Percentiles rank a stretch among this genome's conserved stretches.
Evolutionary conservation across 768 basidiomycete species (phyloP).

Genomic region (Bullera alba): DNA sequence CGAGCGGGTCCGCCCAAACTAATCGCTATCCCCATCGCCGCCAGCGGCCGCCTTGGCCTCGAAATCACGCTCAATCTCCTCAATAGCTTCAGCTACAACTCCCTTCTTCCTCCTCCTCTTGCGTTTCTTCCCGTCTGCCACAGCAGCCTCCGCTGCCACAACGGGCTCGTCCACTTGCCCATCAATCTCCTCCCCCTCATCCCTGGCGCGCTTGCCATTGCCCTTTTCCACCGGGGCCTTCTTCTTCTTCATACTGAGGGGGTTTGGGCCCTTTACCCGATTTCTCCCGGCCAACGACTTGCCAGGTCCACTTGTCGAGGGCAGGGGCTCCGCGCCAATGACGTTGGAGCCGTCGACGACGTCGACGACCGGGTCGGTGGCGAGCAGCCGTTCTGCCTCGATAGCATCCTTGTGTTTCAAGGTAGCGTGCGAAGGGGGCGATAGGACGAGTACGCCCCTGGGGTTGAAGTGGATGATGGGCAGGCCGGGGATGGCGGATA

Average conservation of each 20-base stretch:
- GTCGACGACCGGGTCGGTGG: slow-evolving; percentile 9
- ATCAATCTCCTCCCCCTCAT: neutral
- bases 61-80: slow-evolving; percentile 15
- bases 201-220: neutral
- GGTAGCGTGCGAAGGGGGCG: slow-evolving; percentile 77
- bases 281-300: slow-evolving; percentile 33
- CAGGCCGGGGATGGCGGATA: slow-evolving; percentile 71
- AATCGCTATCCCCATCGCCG: neutral
- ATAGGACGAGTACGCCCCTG: slow-evolving; percentile 77
- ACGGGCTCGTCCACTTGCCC: slow-evolving; percentile 5
- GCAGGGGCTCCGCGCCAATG: slow-evolving; percentile 9
- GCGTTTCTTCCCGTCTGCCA: slow-evolving; percentile 22
- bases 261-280: slow-evolving; percentile 81
- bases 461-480: slow-evolving; percentile 88
- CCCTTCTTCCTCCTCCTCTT: slow-evolving; percentile 31
- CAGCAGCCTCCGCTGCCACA: slow-evolving; percentile 2
- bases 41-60: neutral
- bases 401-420: slow-evolving; percentile 61
- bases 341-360: slow-evolving; percentile 27
- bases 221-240: slow-evolving; percentile 10
- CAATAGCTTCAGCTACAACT: slow-evolving; percentile 26
- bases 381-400: slow-evolving; percentile 54
- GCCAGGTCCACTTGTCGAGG: neutral
- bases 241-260: slow-evolving; percentile 85
- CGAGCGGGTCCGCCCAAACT: too few species aligned